phyloP scores from a whole-genome alignment of 169 alveolate species.

The Eimeria maxima region DNA sequence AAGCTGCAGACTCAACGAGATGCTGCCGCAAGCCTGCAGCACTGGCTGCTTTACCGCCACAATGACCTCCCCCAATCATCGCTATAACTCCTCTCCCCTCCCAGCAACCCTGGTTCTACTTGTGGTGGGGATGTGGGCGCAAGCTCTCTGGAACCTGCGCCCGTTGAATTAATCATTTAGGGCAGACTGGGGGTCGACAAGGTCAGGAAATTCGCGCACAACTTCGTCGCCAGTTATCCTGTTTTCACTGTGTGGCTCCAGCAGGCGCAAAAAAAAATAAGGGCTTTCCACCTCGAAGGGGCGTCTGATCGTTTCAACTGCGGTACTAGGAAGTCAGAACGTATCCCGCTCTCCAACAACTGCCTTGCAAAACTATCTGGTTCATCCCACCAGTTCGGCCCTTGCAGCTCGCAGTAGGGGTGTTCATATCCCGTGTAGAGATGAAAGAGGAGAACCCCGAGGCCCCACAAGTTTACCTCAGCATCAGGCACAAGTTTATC shows the following conservation, averaged over 20 bases:
- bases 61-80: not conserved
- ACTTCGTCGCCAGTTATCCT: not conserved
- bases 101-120: not conserved
- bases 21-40: constrained; percentile 16
- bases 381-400: not conserved
- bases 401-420: not conserved
- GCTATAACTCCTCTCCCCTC: not conserved
- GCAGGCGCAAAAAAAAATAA: not conserved
- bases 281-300: not conserved
- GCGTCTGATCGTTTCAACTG: not conserved
- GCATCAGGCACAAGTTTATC: not conserved
- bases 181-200: not conserved
- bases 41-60: not conserved
- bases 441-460: constrained; percentile 2
- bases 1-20: not conserved
- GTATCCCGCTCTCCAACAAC: not conserved
- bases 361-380: not conserved
- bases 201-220: not conserved
- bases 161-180: not conserved
- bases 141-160: too few species aligned
- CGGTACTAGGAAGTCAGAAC: not conserved
- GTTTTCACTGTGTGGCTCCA: not conserved
- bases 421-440: not conserved
- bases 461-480: not conserved
- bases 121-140: not conserved